These are phyloP conservation scores for Botrytis sinoallii DNA, from an alignment of 2,329 filamentous ascomycete genomes.

Conservation along the genomic window DNA sequence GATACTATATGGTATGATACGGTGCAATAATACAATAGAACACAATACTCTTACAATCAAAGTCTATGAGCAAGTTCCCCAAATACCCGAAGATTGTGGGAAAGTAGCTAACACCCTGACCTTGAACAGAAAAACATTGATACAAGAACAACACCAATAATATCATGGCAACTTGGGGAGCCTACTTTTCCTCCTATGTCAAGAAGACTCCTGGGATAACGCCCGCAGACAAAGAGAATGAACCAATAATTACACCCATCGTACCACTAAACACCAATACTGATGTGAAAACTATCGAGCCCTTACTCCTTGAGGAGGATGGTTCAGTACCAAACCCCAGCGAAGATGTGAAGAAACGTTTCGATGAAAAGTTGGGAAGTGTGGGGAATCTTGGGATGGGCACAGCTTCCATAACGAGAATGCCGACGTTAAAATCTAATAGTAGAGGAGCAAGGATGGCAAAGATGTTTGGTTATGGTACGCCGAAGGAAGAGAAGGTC, in stretches of 20 bases:
- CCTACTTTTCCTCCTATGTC: slow-evolving; percentile 27
- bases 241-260: not conserved
- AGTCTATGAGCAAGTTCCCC: not conserved
- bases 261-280: not conserved
- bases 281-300: not conserved
- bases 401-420: not conserved
- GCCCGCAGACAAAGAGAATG: slow-evolving; percentile 1
- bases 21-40: too few relatives aligned
- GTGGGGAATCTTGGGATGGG: slow-evolving; percentile 16
- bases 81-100: too few relatives aligned
- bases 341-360: slow-evolving; percentile 1
- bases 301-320: not conserved
- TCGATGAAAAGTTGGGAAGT: slow-evolving; percentile 11
- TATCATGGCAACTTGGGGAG: slow-evolving; percentile 29
- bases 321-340: not conserved
- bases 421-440: slow-evolving; percentile 16
- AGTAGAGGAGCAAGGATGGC: slow-evolving; percentile 27
- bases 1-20: too few relatives aligned
- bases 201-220: slow-evolving; percentile 22
- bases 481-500: slow-evolving; percentile 8
- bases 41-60: not conserved
- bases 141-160: not conserved
- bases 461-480: slow-evolving; percentile 28
- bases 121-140: not conserved
- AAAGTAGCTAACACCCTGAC: not conserved